Conservation (phyloP, 1,139 yeast species). For the Hansenula sp. region DNA sequence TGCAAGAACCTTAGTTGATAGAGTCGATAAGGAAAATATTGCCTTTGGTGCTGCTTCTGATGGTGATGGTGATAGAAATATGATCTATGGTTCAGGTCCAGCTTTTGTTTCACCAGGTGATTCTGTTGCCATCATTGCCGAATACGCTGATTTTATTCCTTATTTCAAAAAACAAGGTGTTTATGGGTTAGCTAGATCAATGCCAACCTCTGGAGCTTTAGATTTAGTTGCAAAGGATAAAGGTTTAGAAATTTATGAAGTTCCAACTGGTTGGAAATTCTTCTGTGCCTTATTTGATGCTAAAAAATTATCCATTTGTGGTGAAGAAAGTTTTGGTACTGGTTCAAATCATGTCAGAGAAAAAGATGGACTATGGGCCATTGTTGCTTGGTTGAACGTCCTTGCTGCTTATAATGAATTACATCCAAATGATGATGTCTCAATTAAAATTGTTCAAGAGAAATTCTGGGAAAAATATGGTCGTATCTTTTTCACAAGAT, state of each 20-base stretch:
- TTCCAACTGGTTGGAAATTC: slow-evolving; percentile 99
- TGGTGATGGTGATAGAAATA: slow-evolving; percentile 98
- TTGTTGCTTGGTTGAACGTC: slow-evolving; percentile 94
- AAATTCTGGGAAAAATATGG: slow-evolving; percentile 93
- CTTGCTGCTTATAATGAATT: slow-evolving; percentile 71
- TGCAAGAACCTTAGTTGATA: slow-evolving; percentile 81
- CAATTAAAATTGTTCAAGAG: slow-evolving; percentile 76
- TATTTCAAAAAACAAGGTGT: slow-evolving; percentile 86
- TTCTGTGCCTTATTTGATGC: slow-evolving; percentile 95
- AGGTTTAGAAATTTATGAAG: slow-evolving; percentile 80
- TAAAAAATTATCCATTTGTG: slow-evolving; percentile 90
- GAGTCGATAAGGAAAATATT: slow-evolving; percentile 74
- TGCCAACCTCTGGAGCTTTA: slow-evolving; percentile 96
- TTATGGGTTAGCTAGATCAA: slow-evolving; percentile 92
- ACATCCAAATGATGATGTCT: slow-evolving; percentile 53
- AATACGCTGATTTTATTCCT: slow-evolving; percentile 82
- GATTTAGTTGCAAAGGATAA: slow-evolving; percentile 85
- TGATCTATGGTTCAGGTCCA: slow-evolving; percentile 89
- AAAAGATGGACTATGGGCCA: slow-evolving; percentile 98
- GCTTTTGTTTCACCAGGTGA: slow-evolving; percentile 98
- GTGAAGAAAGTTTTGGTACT: slow-evolving; percentile 97
- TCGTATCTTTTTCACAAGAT: slow-evolving; percentile 95
- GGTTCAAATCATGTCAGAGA: slow-evolving; percentile 97
- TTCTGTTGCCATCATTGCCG: slow-evolving; percentile 96
- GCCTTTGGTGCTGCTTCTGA: slow-evolving; percentile 98